These are phyloP conservation scores for Inonotus hispidus DNA, from an alignment of 1,284 basidiomycete genomes.

Conservation along the genomic window DNA sequence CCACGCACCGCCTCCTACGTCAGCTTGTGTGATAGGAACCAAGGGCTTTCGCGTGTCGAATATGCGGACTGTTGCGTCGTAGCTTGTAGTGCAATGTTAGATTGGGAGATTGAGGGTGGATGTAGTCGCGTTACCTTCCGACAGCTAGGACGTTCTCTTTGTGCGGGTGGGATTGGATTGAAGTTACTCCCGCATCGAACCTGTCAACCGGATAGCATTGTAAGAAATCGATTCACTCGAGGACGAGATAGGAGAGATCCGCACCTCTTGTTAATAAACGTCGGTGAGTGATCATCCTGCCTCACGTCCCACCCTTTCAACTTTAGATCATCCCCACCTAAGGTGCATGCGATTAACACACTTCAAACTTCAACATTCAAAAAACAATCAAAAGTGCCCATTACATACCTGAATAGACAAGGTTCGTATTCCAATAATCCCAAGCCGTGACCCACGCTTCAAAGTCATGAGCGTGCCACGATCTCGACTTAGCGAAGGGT, in stretches of 20 bases:
- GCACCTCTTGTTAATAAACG: conserved; percentile 72
- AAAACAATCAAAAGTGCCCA: too few relatives aligned
- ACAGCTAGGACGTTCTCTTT: conserved; percentile 83
- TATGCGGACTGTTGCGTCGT: conserved; percentile 77
- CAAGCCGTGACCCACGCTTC: conserved; percentile 95
- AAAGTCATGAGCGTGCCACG: conserved; percentile 88
- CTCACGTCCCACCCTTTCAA: conserved; percentile 91
- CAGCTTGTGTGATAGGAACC: conserved; percentile 51
- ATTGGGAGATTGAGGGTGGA: background rate
- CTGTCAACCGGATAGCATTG: conserved; percentile 32
- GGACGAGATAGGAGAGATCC: background rate
- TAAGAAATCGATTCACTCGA: background rate
- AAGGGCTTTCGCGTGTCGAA: conserved; percentile 78
- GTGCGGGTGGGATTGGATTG: conserved; percentile 82
- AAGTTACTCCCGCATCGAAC: conserved; percentile 92
- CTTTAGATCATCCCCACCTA: conserved; percentile 91
- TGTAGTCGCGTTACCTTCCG: conserved; percentile 60
- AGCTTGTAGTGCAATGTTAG: conserved; percentile 58
- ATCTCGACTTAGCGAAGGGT: conserved; percentile 40
- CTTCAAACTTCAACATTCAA: background rate
- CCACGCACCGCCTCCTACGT: conserved; percentile 93
- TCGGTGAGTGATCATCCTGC: conserved; percentile 54
- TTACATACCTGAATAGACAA: conserved; percentile 72
- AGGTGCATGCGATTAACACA: background rate
- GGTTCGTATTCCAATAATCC: conserved; percentile 75